Conservation (phyloP, 2,329 filamentous ascomycete genomes). For the Sphaerulina musiva region DNA sequence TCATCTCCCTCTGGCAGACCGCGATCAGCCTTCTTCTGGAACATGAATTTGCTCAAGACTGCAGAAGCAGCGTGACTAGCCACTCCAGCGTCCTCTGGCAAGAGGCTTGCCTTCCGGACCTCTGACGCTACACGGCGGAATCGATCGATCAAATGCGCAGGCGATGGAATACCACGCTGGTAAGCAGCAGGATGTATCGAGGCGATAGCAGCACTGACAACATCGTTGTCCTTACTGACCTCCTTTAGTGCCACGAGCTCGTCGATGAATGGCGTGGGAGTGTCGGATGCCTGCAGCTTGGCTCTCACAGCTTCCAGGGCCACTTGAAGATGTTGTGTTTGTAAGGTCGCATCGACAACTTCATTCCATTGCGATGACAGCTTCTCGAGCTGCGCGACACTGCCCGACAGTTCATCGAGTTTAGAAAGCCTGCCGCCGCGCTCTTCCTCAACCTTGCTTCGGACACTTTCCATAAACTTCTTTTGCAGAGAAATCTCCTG, state of each 20-base stretch:
- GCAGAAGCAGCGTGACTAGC: constrained; percentile 88
- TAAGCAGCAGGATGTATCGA: constrained; percentile 92
- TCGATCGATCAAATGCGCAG: constrained; percentile 82
- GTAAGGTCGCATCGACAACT: constrained; percentile 81
- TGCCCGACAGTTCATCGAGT: constrained; percentile 69
- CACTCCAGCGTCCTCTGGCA: constrained; percentile 89
- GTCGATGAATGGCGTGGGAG: constrained; percentile 74
- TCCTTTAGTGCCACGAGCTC: constrained; percentile 94
- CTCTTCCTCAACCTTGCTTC: constrained; percentile 78
- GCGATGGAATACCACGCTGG: constrained; percentile 79
- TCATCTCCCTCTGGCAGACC: constrained; percentile 76
- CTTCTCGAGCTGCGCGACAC: constrained; percentile 76
- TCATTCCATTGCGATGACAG: constrained; percentile 84
- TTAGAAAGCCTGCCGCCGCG: constrained; percentile 80
- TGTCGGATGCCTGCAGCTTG: constrained; percentile 66
- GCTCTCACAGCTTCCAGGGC: constrained; percentile 88
- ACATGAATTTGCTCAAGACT: constrained; percentile 86
- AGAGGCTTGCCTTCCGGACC: constrained; percentile 85
- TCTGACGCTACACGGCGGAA: constrained; percentile 89
- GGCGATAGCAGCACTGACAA: constrained; percentile 90
- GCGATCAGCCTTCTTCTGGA: constrained; percentile 64
- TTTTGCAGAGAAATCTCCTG: constrained; percentile 86
- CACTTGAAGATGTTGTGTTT: constrained; percentile 92
- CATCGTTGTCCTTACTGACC: constrained; percentile 66
- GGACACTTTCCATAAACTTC: constrained; percentile 71